These are phyloP conservation scores for Backusella morwellensis DNA, from an alignment of 192 early-diverging fungal species.

Conservation along the genomic window DNA sequence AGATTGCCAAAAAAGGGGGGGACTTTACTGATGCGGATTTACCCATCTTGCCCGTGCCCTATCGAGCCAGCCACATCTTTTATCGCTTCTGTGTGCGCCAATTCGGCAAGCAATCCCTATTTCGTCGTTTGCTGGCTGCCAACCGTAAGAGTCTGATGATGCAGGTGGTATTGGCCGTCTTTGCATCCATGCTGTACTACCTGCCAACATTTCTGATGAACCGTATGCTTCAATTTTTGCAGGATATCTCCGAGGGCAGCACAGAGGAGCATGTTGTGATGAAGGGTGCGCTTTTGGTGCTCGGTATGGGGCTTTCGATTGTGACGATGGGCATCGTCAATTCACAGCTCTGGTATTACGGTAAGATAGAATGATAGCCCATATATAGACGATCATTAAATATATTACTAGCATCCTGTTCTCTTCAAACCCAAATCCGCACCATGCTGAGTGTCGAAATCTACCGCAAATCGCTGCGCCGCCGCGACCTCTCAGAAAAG, in stretches of 20 bases:
- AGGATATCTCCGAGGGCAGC: background rate
- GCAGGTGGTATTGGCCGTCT: background rate
- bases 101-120: background rate
- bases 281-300: slow-evolving; percentile 54
- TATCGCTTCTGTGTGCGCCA: slow-evolving; percentile 24
- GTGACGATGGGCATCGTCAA: slow-evolving; percentile 43
- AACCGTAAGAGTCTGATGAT: background rate
- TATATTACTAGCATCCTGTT: background rate
- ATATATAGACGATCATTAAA: background rate
- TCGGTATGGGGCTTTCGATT: slow-evolving; percentile 48
- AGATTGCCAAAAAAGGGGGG: slow-evolving; percentile 74
- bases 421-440: slow-evolving; percentile 31
- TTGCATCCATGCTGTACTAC: slow-evolving; percentile 8
- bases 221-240: slow-evolving; percentile 21
- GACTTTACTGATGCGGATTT: slow-evolving; percentile 67
- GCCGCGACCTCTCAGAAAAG: slow-evolving; percentile 44
- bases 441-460: slow-evolving; percentile 51
- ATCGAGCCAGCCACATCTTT: slow-evolving; percentile 32
- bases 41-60: slow-evolving; percentile 5
- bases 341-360: slow-evolving; percentile 29
- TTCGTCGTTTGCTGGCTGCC: background rate
- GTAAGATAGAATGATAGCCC: background rate
- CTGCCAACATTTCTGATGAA: slow-evolving; percentile 33
- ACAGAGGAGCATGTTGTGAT: slow-evolving; percentile 26
- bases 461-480: slow-evolving; percentile 58